Base-by-base conservation (phyloP, 1,284 basidiomycete species). In the Inonotus hispidus region DNA sequence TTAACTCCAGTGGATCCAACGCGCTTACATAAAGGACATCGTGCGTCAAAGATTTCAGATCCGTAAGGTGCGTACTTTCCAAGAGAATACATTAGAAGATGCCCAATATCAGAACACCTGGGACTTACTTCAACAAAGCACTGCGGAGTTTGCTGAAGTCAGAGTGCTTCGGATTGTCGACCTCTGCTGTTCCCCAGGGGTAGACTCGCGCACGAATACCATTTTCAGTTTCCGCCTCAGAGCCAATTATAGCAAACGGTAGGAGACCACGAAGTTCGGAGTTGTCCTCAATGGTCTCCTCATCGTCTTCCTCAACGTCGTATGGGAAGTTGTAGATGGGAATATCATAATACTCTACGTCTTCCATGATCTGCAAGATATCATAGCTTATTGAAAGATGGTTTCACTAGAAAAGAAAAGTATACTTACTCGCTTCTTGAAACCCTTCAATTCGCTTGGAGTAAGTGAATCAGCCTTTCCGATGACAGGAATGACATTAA, bases 291-390 rank as follows among this genome's bases (percentile, higher is more conserved):
- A 99, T 95, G 3, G 96, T 98, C 70, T 99, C 97, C 72, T 98
- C 95, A 72, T 99, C 97, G 70, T 99, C 93, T 77, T 99, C 97
- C 75, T 99, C 97, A 23, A 95, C 89, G 69, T 99, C 97, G 74
- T 97, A 99, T 0, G 97, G 97, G 84, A 99, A 99, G 80, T 99
- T 99, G 83, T 99, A 99, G 50, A 99, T 91, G 5, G 97, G 96
- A 68, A 99, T 99, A 67, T 91, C 89, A 72, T 99, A 98, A 79
- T 98, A 85, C 72, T 98, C 96, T 68, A 99, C 98, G 73, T 99
- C 96, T 77, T 99, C 95, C 95, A 98, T 98, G 71, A 99, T 88
- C 92, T 95, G 67, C 25, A 52, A 13, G 53, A 65, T 45, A 19
- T 25, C 16, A 41, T 25, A 21, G 49, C 14, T 60, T n/a, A n/a